Conservation (phyloP, 495 filamentous ascomycete species). For the Penicillium simplicissimum region DNA sequence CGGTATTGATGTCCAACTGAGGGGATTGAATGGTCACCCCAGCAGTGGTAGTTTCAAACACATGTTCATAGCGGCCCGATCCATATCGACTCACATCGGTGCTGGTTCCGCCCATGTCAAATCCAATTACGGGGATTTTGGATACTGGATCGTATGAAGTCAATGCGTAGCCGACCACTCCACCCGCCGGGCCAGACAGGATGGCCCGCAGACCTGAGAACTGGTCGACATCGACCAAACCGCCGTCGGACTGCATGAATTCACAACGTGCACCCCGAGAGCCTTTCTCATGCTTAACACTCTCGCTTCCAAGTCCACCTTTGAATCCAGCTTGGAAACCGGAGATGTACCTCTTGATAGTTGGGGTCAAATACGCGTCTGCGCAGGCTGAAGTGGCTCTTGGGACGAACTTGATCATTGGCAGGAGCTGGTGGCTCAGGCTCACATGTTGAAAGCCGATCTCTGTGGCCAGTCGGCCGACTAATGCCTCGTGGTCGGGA, state of each 20-base stretch:
- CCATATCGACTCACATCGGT: constrained; percentile 83
- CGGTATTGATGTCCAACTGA: constrained; percentile 93
- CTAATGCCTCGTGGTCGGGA: constrained; percentile 41
- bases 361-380: constrained; percentile 89
- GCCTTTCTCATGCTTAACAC: constrained; percentile 23
- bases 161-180: constrained; percentile 84
- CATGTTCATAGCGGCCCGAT: constrained; percentile 80
- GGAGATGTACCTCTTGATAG: constrained; percentile 84
- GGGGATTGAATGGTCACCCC: constrained; percentile 92
- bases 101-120: constrained; percentile 92
- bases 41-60: constrained; percentile 91
- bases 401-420: constrained; percentile 71
- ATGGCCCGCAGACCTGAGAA: constrained; percentile 56
- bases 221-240: constrained; percentile 45
- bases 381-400: constrained; percentile 84
- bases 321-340: constrained; percentile 73
- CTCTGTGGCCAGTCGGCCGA: constrained; percentile 30
- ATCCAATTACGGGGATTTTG: constrained; percentile 83
- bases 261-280: constrained; percentile 51
- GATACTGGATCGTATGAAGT: constrained; percentile 81
- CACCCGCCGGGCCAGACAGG: constrained; percentile 57
- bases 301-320: constrained; percentile 30
- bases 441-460: constrained; percentile 55
- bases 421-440: constrained; percentile 59
- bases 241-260: constrained; percentile 54